Conservation (phyloP, 306 rosid genomes). For the Arachis stenosperma region DNA sequence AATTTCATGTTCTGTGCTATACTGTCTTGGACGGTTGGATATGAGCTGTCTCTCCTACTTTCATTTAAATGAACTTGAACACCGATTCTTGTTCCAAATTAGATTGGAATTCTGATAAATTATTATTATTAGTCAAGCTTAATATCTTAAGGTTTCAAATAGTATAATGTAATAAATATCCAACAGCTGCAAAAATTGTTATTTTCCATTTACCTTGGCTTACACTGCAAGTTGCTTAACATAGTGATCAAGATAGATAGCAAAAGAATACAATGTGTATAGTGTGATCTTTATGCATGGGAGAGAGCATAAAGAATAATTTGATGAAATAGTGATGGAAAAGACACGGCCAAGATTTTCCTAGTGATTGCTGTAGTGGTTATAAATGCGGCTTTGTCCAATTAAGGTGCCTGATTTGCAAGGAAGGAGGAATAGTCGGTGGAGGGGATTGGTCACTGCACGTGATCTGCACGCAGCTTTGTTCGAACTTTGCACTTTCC, state of each 20-base stretch:
- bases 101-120: background rate
- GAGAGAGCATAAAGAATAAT: background rate
- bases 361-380: background rate
- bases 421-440: background rate
- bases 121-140: too few species aligned
- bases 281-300: background rate
- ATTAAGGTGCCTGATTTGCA: background rate
- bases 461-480: conserved; percentile 1
- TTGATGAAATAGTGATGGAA: background rate
- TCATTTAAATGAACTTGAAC: background rate
- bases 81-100: background rate
- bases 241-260: background rate
- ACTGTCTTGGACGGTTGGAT: too few species aligned
- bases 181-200: too few species aligned
- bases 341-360: background rate
- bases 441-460: background rate
- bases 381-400: background rate
- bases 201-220: too few species aligned
- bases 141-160: background rate
- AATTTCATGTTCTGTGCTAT: too few species aligned
- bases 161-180: background rate
- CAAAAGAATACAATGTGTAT: background rate
- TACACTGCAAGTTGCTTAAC: too few species aligned
- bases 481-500: background rate
- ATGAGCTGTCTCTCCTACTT: conserved; percentile 41